These are phyloP conservation scores for Arxiozyma bovina DNA, from an alignment of 1,139 yeast genomes.

Conservation along the genomic window DNA sequence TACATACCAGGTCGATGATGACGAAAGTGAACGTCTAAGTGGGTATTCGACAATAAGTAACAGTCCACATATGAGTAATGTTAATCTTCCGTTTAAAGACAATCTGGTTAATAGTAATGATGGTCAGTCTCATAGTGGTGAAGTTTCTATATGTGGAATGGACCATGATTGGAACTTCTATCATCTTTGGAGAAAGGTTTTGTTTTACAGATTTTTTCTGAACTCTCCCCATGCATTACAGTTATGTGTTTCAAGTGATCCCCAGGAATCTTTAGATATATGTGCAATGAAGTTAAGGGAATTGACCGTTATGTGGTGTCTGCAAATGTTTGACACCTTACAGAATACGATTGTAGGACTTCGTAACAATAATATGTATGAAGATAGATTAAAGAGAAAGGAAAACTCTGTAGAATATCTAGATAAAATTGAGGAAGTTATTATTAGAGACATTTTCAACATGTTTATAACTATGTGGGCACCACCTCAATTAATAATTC, in stretches of 20 bases:
- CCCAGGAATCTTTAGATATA: conserved; percentile 18
- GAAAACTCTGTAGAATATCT: background rate
- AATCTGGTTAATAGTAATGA: conserved; percentile 8
- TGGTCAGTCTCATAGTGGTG: conserved; percentile 2
- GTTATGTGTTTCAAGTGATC: conserved; percentile 18
- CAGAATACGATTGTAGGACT: conserved; percentile 8
- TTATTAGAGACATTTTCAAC: conserved; percentile 21
- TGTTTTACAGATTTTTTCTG: conserved; percentile 22
- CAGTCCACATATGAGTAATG: background rate
- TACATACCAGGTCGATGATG: conserved; percentile 21
- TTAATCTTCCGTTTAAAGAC: background rate
- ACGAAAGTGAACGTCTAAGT: conserved; percentile 4
- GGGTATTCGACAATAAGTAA: background rate
- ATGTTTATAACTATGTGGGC: conserved; percentile 48
- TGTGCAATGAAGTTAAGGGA: conserved; percentile 28
- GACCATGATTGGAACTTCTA: conserved; percentile 16
- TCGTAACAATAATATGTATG: background rate
- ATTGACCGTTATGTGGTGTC: conserved; percentile 25
- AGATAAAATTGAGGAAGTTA: conserved; percentile 13
- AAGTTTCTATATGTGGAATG: conserved; percentile 16
- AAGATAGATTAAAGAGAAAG: background rate
- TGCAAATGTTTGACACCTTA: conserved; percentile 20
- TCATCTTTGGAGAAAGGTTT: conserved; percentile 22
- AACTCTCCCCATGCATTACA: conserved; percentile 12
- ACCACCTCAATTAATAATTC: conserved; percentile 44